Conservation (phyloP, 495 filamentous ascomycete genomes). For the Hypoxylon perforatum region DNA sequence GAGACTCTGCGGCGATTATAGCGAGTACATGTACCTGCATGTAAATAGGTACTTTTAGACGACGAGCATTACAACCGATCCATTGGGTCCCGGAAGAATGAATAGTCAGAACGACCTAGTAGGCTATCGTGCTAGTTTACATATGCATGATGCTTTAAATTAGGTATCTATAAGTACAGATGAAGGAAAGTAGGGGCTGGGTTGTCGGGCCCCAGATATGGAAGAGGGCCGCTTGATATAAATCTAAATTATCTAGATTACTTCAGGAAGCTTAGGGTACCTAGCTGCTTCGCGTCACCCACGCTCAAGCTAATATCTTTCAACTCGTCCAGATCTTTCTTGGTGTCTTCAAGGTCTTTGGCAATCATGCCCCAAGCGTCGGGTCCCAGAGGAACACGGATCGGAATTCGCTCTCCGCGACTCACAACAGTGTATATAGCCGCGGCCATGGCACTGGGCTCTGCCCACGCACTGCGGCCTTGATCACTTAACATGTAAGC, state of each 20-base stretch:
- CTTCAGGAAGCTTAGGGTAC: constrained; percentile 41
- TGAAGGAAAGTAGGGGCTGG: too few species aligned
- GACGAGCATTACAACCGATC: too few species aligned
- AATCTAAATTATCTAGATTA: background rate
- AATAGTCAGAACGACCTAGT: too few species aligned
- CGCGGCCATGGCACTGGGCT: constrained; percentile 50
- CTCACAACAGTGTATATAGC: constrained; percentile 52
- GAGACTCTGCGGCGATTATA: too few species aligned
- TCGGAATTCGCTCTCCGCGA: constrained; percentile 51
- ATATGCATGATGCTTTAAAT: too few species aligned
- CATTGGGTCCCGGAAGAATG: too few species aligned
- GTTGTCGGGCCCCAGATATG: too few species aligned
- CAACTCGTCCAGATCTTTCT: constrained; percentile 48
- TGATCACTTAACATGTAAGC: constrained; percentile 48
- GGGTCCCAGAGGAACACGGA: constrained; percentile 57
- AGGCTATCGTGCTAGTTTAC: too few species aligned
- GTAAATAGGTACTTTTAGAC: too few species aligned
- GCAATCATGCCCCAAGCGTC: constrained; percentile 55
- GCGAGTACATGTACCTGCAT: too few species aligned
- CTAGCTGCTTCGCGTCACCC: constrained; percentile 44
- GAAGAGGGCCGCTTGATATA: too few species aligned
- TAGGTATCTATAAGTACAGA: too few species aligned
- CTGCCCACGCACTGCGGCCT: constrained; percentile 47
- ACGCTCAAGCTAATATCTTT: constrained; percentile 50
- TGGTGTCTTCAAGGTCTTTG: constrained; percentile 44